phyloP scores from a whole-genome alignment of 1,139 yeast species.

The Geotrichum bryndzae region DNA sequence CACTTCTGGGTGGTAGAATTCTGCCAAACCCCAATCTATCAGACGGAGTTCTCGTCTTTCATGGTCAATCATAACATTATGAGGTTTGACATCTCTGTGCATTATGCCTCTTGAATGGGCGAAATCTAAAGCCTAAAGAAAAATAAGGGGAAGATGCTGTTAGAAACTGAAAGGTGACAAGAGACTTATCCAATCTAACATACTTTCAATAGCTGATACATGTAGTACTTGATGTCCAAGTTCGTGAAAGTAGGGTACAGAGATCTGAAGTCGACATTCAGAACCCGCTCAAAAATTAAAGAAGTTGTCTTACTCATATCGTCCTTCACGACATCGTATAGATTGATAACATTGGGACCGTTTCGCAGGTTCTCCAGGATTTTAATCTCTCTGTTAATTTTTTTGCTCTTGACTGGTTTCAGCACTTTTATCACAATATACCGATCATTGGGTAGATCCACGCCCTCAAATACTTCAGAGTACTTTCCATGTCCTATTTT shows the following conservation, averaged over 20 bases:
- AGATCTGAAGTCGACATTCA: slow-evolving; percentile 79
- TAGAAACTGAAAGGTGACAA: neutral
- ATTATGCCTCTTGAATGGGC: slow-evolving; percentile 94
- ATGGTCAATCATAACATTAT: slow-evolving; percentile 93
- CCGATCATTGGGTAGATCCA: slow-evolving; percentile 37
- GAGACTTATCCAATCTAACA: neutral
- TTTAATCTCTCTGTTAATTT: slow-evolving; percentile 85
- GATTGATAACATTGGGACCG: slow-evolving; percentile 71
- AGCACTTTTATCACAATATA: slow-evolving; percentile 72
- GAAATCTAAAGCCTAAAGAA: slow-evolving; percentile 60
- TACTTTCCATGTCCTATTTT: slow-evolving; percentile 93
- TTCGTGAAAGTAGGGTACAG: slow-evolving; percentile 78
- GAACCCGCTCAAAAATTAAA: slow-evolving; percentile 75
- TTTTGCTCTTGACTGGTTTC: slow-evolving; percentile 89
- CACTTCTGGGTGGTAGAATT: slow-evolving; percentile 84
- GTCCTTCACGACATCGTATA: slow-evolving; percentile 79
- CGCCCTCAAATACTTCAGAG: slow-evolving; percentile 82
- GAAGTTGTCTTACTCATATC: slow-evolving; percentile 83
- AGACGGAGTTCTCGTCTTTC: slow-evolving; percentile 56
- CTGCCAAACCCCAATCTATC: slow-evolving; percentile 97
- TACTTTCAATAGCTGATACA: slow-evolving; percentile 63
- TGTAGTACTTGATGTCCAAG: slow-evolving; percentile 73
- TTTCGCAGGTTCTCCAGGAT: slow-evolving; percentile 74
- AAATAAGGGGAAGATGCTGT: neutral
- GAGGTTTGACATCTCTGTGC: slow-evolving; percentile 96